Base-by-base conservation (phyloP, 2,329 filamentous ascomycete genomes). In the Fusarium hainanense region DNA sequence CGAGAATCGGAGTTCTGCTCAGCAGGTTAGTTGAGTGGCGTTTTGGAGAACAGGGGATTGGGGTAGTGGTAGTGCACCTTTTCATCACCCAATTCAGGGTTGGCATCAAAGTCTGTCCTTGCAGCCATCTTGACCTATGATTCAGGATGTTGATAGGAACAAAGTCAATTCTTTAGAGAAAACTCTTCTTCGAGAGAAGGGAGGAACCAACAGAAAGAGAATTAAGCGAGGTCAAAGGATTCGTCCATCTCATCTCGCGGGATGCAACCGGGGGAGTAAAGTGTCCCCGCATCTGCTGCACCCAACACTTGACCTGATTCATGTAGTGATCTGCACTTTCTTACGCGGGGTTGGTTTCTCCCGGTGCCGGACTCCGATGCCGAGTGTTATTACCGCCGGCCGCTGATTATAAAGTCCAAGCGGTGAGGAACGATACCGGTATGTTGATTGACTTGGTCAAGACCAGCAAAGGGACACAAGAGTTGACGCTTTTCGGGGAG, bases 231-330 rank as follows among this genome's bases (percentile, higher is more conserved):
- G 30, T 41, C 27, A 23, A 69, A 56, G 54, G 44, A 55, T 41
- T 48, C 28, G 46, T 50, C 32, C 61, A 42, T 62, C 43, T 56
- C 62, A 55, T 44, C 43, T 66, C 43, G 41, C 49, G 23, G 62
- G 34, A 44, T 41, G 41, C 37, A 42, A 27, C 49, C 49, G 32
- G 55, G 34, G 21, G 34, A 37, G 40, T 34, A 47, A 55, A 30
- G 12, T 58, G 54, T 68, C 68, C 51, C 68, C 68, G 63, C 68
- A 65, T 60, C 20, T 30, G n/a, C 43, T 20, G 13, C 56, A 66
- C 52, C 51, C 37, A 54, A 42, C 34, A 30, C 34, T 42, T 32
- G 23, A 25, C 51, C 52, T 40, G 23, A 54, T 44, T 25, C n/a
- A 28, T 43, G 57, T 18, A 44, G n/a, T n/a, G 63, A 66, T 66